These are phyloP conservation scores for Trichaptum fuscoviolaceum DNA, from an alignment of 768 basidiomycete genomes.

Conservation along the genomic window DNA sequence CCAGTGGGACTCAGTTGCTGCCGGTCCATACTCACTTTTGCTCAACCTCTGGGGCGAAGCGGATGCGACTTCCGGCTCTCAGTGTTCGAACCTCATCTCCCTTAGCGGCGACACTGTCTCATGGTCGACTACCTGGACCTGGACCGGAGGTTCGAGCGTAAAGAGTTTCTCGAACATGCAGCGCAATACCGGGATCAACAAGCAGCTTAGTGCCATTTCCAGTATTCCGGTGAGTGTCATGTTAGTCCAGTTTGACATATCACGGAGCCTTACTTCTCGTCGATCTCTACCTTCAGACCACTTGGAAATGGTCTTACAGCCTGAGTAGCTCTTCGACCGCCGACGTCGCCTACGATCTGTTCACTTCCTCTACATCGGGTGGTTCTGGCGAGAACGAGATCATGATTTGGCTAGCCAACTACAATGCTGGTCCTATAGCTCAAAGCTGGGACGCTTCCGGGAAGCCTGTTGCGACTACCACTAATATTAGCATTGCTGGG, in stretches of 20 bases:
- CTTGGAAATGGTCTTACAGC: slow-evolving; percentile 53
- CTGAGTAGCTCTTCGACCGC: slow-evolving; percentile 37
- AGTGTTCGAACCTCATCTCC: slow-evolving; percentile 44
- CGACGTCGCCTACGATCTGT: slow-evolving; percentile 59
- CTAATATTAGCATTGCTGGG: slow-evolving; percentile 41
- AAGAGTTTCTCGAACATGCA: slow-evolving; percentile 62
- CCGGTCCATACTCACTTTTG: slow-evolving; percentile 43
- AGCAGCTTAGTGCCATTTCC: slow-evolving; percentile 47
- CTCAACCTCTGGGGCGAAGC: slow-evolving; percentile 42
- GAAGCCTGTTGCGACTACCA: slow-evolving; percentile 27
- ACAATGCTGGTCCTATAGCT: slow-evolving; percentile 55
- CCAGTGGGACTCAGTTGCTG: slow-evolving; percentile 46
- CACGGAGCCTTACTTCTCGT: not conserved
- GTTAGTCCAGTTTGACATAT: not conserved
- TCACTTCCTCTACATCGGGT: slow-evolving; percentile 47
- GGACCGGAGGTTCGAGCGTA: slow-evolving; percentile 46
- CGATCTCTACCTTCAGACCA: slow-evolving; percentile 29
- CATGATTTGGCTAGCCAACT: slow-evolving; percentile 65
- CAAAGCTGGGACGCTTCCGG: slow-evolving; percentile 34
- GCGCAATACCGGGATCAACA: slow-evolving; percentile 44
- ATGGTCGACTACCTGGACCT: slow-evolving; percentile 52
- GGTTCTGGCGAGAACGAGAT: slow-evolving; percentile 43
- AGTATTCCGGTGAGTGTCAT: slow-evolving; percentile 45
- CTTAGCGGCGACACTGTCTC: slow-evolving; percentile 35
- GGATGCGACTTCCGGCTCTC: slow-evolving; percentile 37